Conservation (phyloP, 2,329 filamentous ascomycete genomes). For the Acrodontium crateriforme region DNA sequence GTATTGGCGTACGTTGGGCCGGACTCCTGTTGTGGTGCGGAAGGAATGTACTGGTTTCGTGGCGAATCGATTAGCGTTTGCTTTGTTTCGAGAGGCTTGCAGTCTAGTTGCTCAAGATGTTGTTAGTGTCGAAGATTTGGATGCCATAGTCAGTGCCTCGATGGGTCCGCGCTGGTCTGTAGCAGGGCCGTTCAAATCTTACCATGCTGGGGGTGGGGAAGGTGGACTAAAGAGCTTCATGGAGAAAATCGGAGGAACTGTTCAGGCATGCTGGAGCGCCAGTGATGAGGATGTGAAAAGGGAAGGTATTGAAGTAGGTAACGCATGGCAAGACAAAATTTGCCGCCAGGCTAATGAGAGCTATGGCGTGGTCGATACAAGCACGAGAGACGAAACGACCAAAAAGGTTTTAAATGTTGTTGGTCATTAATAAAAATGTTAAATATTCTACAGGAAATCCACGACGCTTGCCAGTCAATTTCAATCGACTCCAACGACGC, state of each 20-base stretch:
- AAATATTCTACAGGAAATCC: too few relatives aligned
- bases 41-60: constrained; percentile 44
- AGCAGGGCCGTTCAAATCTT: constrained; percentile 44
- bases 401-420: constrained; percentile 28
- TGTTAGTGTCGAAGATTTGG: constrained; percentile 38
- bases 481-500: too few relatives aligned
- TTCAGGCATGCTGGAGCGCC: constrained; percentile 41
- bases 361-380: constrained; percentile 32
- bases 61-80: constrained; percentile 44
- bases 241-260: constrained; percentile 41
- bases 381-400: constrained; percentile 29
- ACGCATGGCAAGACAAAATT: constrained; percentile 33
- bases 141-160: constrained; percentile 37
- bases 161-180: constrained; percentile 43
- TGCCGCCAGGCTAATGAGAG: constrained; percentile 32
- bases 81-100: constrained; percentile 41
- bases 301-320: constrained; percentile 24
- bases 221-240: constrained; percentile 40
- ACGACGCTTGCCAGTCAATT: too few relatives aligned
- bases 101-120: constrained; percentile 41
- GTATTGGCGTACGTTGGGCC: constrained; percentile 32
- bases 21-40: constrained; percentile 36
- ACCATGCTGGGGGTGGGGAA: constrained; percentile 43
- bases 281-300: constrained; percentile 23
- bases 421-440: too few relatives aligned